These are phyloP conservation scores for Neofusicoccum ribis DNA, from an alignment of 2,329 filamentous ascomycete species.

Conservation along the genomic window DNA sequence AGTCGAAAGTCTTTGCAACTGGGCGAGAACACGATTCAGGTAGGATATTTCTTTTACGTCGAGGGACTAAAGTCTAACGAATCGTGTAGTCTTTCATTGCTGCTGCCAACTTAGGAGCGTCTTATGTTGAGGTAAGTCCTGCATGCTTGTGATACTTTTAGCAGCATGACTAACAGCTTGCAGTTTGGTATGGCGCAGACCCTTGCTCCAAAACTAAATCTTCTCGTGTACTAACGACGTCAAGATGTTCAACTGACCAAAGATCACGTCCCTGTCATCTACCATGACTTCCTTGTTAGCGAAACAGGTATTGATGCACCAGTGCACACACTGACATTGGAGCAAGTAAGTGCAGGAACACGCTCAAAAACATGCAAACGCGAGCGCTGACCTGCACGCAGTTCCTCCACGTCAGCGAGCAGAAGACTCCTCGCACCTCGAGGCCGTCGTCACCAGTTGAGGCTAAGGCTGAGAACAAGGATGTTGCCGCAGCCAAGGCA, in stretches of 20 bases:
- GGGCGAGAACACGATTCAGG: slow-evolving; percentile 88
- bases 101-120: slow-evolving; percentile 85
- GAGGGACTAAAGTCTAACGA: slow-evolving; percentile 21
- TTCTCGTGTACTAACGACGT: slow-evolving; percentile 7
- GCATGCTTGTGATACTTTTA: background rate
- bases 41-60: slow-evolving; percentile 22
- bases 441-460: slow-evolving; percentile 47
- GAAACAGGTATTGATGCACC: slow-evolving; percentile 97
- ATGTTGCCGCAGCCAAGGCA: slow-evolving; percentile 22
- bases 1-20: slow-evolving; percentile 86
- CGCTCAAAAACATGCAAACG: slow-evolving; percentile 20
- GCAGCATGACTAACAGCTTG: slow-evolving; percentile 17
- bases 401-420: slow-evolving; percentile 81
- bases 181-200: slow-evolving; percentile 28
- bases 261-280: slow-evolving; percentile 96
- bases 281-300: slow-evolving; percentile 96
- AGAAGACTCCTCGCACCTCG: slow-evolving; percentile 48
- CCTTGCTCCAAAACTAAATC: background rate
- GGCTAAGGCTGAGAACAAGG: slow-evolving; percentile 21
- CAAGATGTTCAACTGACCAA: slow-evolving; percentile 97
- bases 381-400: background rate
- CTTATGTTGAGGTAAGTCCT: slow-evolving; percentile 61
- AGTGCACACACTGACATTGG: slow-evolving; percentile 89
- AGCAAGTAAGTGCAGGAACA: slow-evolving; percentile 56
- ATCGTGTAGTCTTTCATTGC: slow-evolving; percentile 77